Evolutionary conservation across 352 stramenopile species (phyloP).

Genomic region (Phytopythium oedochilum): DNA sequence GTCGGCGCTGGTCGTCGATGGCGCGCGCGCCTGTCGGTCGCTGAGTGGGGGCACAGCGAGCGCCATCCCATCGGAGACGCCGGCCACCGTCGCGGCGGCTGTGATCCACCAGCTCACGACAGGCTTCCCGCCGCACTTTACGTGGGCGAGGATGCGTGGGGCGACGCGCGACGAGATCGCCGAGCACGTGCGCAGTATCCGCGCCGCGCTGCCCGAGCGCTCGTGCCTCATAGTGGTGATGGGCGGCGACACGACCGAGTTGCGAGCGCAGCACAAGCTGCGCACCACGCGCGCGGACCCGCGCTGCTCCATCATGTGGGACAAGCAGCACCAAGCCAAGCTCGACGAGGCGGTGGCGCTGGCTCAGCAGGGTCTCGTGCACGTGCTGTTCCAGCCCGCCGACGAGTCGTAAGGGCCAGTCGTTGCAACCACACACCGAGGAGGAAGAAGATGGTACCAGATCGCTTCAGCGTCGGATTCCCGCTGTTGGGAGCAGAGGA

Average conservation of each 20-base stretch:
- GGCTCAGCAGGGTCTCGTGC: slow-evolving; percentile 58
- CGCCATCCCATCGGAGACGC: slow-evolving; percentile 48
- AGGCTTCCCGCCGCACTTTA: slow-evolving; percentile 75
- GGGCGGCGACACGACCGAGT: slow-evolving; percentile 36
- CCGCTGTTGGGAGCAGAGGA: not conserved
- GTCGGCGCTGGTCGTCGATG: slow-evolving; percentile 73
- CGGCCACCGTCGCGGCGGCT: slow-evolving; percentile 38
- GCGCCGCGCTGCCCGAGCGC: slow-evolving; percentile 38
- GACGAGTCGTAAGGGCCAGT: not conserved
- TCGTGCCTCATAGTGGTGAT: slow-evolving; percentile 59
- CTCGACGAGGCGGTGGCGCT: slow-evolving; percentile 41
- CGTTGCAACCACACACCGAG: too few species aligned
- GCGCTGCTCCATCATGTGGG: slow-evolving; percentile 71
- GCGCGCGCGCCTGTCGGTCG: slow-evolving; percentile 50
- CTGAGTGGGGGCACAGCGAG: slow-evolving; percentile 58
- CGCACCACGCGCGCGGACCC: slow-evolving; percentile 72
- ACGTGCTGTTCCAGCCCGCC: slow-evolving; percentile 38
- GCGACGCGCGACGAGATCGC: slow-evolving; percentile 40
- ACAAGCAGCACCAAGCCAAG: slow-evolving; percentile 60
- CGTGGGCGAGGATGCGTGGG: slow-evolving; percentile 58
- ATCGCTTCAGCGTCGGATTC: not conserved
- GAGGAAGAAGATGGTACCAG: not conserved
- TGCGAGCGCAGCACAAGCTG: slow-evolving; percentile 74
- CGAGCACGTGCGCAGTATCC: slow-evolving; percentile 28
- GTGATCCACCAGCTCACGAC: slow-evolving; percentile 80